Evolutionary conservation across 305 asterid genomes (phyloP).

Genomic region (Fraxinus baroniana): DNA sequence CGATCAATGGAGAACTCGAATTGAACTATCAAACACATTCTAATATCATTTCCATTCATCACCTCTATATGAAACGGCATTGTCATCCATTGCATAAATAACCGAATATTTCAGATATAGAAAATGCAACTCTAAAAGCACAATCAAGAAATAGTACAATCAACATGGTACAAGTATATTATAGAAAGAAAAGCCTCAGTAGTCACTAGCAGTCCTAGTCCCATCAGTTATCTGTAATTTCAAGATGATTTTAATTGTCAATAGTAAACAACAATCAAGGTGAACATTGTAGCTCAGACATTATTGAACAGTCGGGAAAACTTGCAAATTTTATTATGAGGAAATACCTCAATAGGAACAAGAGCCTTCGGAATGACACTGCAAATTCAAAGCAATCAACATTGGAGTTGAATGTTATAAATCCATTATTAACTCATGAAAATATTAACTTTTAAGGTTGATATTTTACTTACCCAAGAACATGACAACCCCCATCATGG

Average conservation of each 20-base stretch:
- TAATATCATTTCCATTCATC: not conserved
- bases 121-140: not conserved
- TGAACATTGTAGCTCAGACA: not conserved
- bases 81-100: not conserved
- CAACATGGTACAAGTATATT: not conserved
- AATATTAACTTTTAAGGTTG: not conserved
- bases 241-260: not conserved
- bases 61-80: not conserved
- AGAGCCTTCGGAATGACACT: conserved; percentile 96
- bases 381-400: conserved; percentile 39
- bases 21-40: not conserved
- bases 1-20: not conserved
- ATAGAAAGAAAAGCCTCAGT: not conserved
- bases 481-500: conserved; percentile 38
- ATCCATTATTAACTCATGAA: not conserved
- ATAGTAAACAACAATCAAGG: not conserved
- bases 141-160: not conserved
- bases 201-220: not conserved
- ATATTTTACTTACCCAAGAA: conserved; percentile 31
- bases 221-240: not conserved
- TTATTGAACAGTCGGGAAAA: not conserved
- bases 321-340: not conserved
- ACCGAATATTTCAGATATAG: not conserved
- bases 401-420: conserved; percentile 18
- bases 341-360: conserved; percentile 85